Evolutionary conservation across 805 yeast species (phyloP).

Genomic region (Jamesozyma lodderae): DNA sequence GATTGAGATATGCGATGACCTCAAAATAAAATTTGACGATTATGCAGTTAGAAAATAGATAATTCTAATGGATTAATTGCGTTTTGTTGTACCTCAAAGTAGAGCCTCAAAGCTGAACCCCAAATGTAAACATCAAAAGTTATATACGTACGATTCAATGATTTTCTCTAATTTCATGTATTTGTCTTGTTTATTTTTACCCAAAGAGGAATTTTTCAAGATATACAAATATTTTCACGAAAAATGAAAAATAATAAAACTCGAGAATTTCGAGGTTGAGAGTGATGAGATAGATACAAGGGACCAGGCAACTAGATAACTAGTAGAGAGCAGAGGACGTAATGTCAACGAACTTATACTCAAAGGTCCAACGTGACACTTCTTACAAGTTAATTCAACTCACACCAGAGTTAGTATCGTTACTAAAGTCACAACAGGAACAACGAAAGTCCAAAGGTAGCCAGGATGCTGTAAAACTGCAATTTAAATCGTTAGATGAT

Average conservation of each 20-base stretch:
- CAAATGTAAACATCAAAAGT: too few species aligned
- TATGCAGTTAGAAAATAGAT: too few species aligned
- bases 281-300: neutral
- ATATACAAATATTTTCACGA: neutral
- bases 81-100: too few species aligned
- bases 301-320: too few species aligned
- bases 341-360: constrained; percentile 14
- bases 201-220: neutral
- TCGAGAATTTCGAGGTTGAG: neutral
- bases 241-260: neutral
- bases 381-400: constrained; percentile 45
- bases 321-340: neutral
- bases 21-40: too few species aligned
- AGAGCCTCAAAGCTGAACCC: too few species aligned
- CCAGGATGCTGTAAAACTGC: constrained; percentile 9
- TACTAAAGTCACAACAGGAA: too few species aligned
- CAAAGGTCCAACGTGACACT: constrained; percentile 16
- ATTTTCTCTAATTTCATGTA: too few species aligned
- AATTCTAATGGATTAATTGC: too few species aligned
- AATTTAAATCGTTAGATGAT: constrained; percentile 26
- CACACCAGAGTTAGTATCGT: constrained; percentile 38
- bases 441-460: constrained; percentile 1
- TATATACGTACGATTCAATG: too few species aligned
- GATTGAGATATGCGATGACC: too few species aligned
- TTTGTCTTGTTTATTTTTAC: neutral